These are phyloP conservation scores for Kokia cookei DNA, from an alignment of 441 rosid species.

Conservation along the genomic window DNA sequence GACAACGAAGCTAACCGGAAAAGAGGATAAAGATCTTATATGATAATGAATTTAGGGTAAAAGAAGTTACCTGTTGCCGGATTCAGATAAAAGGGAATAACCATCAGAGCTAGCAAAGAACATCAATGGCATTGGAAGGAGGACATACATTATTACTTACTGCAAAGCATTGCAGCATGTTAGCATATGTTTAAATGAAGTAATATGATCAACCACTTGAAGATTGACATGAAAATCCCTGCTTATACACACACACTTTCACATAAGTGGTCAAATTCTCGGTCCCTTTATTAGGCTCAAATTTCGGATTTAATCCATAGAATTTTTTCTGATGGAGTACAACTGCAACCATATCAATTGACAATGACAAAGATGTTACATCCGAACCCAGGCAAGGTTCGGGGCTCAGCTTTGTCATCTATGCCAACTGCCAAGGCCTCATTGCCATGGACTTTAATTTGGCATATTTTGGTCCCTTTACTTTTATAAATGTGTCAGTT, in stretches of 20 bases:
- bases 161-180: constrained; percentile 28
- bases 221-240: not conserved
- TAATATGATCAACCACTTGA: not conserved
- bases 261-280: too few relatives aligned
- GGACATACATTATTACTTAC: constrained; percentile 68
- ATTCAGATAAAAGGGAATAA: constrained; percentile 51
- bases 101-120: constrained; percentile 74
- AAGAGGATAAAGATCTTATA: not conserved
- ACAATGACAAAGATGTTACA: too few relatives aligned
- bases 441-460: too few relatives aligned
- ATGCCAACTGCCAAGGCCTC: too few relatives aligned
- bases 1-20: not conserved
- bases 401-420: too few relatives aligned
- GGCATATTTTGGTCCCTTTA: too few relatives aligned
- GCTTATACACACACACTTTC: not conserved
- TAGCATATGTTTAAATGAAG: constrained; percentile 1
- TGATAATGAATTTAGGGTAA: not conserved
- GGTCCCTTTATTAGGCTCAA: too few relatives aligned
- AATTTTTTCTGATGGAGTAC: too few relatives aligned
- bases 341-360: not conserved
- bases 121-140: constrained; percentile 88
- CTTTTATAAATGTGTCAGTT: too few relatives aligned
- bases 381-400: too few relatives aligned
- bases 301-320: too few relatives aligned
- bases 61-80: constrained; percentile 44